Evolutionary conservation across 352 stramenopile species (phyloP), one percentile per base, ranked within the genome.

Genomic region (Phytopythium aichiense): DNA sequence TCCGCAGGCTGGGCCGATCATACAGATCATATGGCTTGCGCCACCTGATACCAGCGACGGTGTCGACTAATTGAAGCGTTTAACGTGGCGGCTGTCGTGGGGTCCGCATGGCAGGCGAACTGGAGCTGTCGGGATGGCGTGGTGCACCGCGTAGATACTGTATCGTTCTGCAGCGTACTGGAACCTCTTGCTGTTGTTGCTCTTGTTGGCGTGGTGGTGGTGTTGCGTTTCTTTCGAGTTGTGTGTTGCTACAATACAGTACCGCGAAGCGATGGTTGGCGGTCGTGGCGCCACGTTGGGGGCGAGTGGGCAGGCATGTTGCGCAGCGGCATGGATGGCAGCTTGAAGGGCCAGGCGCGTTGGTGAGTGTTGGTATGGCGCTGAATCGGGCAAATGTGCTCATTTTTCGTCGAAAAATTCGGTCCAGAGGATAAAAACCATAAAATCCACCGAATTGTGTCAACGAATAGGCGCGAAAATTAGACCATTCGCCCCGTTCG

Each of bases 381-480:
- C 42, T 48, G 42, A 11, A 45, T 20, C 4, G 22, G 22, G 2
- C 22, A 31, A 51, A 51, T 51, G 18, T 51, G 45, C n/a, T 40
- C 35, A 45, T 23, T n/a, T 49, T 49, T 45, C 40, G n/a, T 9
- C 6, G 9, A 15, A 31, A 52, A 52, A 22, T 35, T 49, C 22
- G 3, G 8, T 18, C 23, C 46, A 52, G 23, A 33, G 23, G 46
- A 52, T 52, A 13, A 33, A 52, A 52, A 48, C 6, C 46, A 52
- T 25, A 52, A 52, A 52, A 52, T 52, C 46, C 46, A 52, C 46
- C 46, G 23, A 33, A 52, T 52, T 52, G 22, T 25, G 46, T 7
- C 46, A n/a, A 22, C 20, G 18, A 52, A 9, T 52, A 33, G 25
- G 31, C 20, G 18, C n/a, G 22, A 51, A 28, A 51, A 16, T 31